Percentiles rank a stretch among this genome's conserved stretches.
These are phyloP conservation scores for Magnusiomyces tetraspermus DNA, from an alignment of 1,139 yeast species.

Conservation along the genomic window DNA sequence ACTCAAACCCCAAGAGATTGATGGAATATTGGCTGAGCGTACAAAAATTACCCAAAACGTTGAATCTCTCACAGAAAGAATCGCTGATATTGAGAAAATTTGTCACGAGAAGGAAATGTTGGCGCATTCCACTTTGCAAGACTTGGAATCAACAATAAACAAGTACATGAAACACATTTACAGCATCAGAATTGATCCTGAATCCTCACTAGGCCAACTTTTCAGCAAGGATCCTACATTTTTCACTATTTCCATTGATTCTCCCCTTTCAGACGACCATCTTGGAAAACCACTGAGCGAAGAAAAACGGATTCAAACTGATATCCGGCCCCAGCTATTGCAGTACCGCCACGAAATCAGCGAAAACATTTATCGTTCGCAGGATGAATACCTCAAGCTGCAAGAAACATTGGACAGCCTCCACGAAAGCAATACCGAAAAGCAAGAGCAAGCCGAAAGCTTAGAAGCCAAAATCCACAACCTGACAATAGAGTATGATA, in stretches of 20 bases:
- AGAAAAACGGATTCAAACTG: constrained; percentile 31
- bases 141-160: constrained; percentile 32
- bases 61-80: constrained; percentile 40
- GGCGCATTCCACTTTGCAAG: constrained; percentile 39
- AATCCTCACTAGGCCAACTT: constrained; percentile 32
- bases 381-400: constrained; percentile 50
- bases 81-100: constrained; percentile 52
- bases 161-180: constrained; percentile 19
- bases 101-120: constrained; percentile 50
- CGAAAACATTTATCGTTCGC: constrained; percentile 42
- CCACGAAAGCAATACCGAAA: constrained; percentile 46
- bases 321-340: constrained; percentile 35
- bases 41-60: constrained; percentile 49
- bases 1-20: constrained; percentile 52
- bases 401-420: constrained; percentile 53
- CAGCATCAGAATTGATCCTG: neutral
- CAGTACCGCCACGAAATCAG: constrained; percentile 43
- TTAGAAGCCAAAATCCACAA: constrained; percentile 49
- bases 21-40: constrained; percentile 51
- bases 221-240: constrained; percentile 47
- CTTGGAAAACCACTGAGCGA: constrained; percentile 39
- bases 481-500: constrained; percentile 48
- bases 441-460: constrained; percentile 49
- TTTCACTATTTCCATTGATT: constrained; percentile 33
- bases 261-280: constrained; percentile 30